phyloP scores from a whole-genome alignment of 352 stramenopile species.

The Pythium brachiatum region DNA sequence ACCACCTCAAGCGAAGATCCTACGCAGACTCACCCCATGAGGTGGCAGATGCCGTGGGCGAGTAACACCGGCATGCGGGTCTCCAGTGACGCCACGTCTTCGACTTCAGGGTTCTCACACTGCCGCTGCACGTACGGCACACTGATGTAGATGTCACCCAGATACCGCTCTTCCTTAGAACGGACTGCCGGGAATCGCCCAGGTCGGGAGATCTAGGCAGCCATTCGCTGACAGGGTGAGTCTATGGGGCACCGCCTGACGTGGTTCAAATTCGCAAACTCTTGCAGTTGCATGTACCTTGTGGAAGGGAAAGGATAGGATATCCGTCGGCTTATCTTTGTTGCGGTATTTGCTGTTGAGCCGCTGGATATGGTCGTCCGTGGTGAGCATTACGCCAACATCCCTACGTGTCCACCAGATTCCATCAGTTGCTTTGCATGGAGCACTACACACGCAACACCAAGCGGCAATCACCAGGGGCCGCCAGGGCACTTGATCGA shows the following conservation, averaged over 20 bases:
- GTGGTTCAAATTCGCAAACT: background rate
- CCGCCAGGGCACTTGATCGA: slow-evolving; percentile 55
- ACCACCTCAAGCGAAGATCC: too few relatives aligned
- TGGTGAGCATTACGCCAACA: slow-evolving; percentile 79
- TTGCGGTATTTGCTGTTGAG: slow-evolving; percentile 71
- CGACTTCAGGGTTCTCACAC: slow-evolving; percentile 54
- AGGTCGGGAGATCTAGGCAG: slow-evolving; percentile 41
- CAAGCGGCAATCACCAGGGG: slow-evolving; percentile 41
- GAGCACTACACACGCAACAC: background rate
- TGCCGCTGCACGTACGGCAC: slow-evolving; percentile 72
- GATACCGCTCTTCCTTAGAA: slow-evolving; percentile 57
- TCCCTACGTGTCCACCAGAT: slow-evolving; percentile 36
- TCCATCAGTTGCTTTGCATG: background rate
- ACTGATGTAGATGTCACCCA: slow-evolving; percentile 85
- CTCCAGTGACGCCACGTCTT: slow-evolving; percentile 57
- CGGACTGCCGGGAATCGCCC: slow-evolving; percentile 59
- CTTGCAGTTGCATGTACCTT: slow-evolving; percentile 34
- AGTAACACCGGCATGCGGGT: slow-evolving; percentile 70
- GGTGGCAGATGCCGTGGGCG: slow-evolving; percentile 77
- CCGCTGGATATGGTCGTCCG: slow-evolving; percentile 65
- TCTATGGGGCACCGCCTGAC: background rate
- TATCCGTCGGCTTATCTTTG: slow-evolving; percentile 81
- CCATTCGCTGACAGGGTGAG: too few relatives aligned
- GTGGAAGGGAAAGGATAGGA: slow-evolving; percentile 81
- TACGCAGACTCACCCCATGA: slow-evolving; percentile 60